These are phyloP conservation scores for Populus deltoides DNA, from an alignment of 345 rosid genomes.

Conservation along the genomic window DNA sequence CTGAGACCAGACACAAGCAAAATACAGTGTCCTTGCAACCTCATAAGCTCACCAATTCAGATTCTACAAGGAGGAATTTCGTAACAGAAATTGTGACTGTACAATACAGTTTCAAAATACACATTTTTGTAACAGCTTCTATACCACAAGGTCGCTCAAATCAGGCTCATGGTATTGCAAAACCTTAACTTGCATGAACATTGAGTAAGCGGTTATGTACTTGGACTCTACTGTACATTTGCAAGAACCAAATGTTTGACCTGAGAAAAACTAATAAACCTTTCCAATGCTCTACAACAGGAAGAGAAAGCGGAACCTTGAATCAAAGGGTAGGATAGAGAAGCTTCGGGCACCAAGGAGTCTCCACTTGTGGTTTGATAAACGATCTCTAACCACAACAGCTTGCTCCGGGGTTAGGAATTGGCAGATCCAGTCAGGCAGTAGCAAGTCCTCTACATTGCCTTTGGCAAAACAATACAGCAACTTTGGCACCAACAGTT, in stretches of 20 bases:
- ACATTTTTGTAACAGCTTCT: not conserved
- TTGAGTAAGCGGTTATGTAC: too few relatives aligned
- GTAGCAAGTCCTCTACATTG: conserved; percentile 34
- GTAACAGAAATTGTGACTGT: not conserved
- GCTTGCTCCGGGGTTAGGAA: conserved; percentile 50
- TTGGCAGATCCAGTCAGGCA: conserved; percentile 61
- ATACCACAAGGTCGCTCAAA: not conserved
- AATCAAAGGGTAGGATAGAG: conserved; percentile 49
- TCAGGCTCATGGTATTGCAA: too few relatives aligned
- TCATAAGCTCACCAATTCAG: too few relatives aligned
- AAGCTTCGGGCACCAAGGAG: conserved; percentile 46
- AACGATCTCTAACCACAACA: conserved; percentile 40
- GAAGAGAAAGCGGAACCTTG: conserved; percentile 62
- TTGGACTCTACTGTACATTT: too few relatives aligned
- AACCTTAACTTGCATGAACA: too few relatives aligned
- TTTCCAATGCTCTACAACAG: conserved; percentile 19
- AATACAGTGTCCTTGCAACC: too few relatives aligned
- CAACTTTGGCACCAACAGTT: conserved; percentile 56
- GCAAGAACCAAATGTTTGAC: not conserved
- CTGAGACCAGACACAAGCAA: too few relatives aligned
- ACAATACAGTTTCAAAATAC: not conserved
- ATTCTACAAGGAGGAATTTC: too few relatives aligned
- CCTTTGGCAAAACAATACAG: conserved; percentile 51
- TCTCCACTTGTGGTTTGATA: conserved; percentile 44
- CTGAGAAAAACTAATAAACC: not conserved